phyloP scores from a whole-genome alignment of 2,329 filamentous ascomycete species.

The Xylariomycetidae sp. region DNA sequence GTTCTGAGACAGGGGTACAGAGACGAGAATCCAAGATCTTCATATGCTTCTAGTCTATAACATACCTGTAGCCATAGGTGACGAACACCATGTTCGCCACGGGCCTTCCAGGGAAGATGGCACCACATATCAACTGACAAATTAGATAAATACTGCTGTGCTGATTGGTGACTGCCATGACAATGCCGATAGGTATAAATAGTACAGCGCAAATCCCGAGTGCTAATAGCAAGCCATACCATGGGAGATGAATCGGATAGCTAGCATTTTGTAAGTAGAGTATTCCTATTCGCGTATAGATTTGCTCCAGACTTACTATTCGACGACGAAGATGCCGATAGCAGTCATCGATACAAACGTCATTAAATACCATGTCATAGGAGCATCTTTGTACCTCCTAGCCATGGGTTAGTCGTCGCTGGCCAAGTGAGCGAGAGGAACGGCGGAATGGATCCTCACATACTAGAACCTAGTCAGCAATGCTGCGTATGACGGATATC shows the following conservation, averaged over 20 bases:
- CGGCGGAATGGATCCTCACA: no score
- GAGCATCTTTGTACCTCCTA: slow-evolving; percentile 78
- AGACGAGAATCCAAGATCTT: no score
- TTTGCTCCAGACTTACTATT: slow-evolving; percentile 66
- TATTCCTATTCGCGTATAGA: no score
- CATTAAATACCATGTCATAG: slow-evolving; percentile 73
- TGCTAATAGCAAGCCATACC: slow-evolving; percentile 79
- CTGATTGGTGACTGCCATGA: slow-evolving; percentile 90
- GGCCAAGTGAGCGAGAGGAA: no score
- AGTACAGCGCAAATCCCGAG: slow-evolving; percentile 73
- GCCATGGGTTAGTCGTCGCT: no score
- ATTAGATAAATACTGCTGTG: slow-evolving; percentile 83
- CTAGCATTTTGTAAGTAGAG: slow-evolving; percentile 34
- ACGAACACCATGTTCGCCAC: slow-evolving; percentile 94
- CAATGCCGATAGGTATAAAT: slow-evolving; percentile 86
- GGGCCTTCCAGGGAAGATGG: slow-evolving; percentile 75
- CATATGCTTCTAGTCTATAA: no score
- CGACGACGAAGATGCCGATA: slow-evolving; percentile 78
- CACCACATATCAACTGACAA: slow-evolving; percentile 79
- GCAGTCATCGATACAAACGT: slow-evolving; percentile 73
- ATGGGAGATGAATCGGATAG: slow-evolving; percentile 77
- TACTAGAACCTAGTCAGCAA: no score
- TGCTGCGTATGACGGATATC: no score
- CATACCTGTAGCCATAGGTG: slow-evolving; percentile 87
- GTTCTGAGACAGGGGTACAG: no score